Conservation (phyloP, 768 basidiomycete genomes). For the Gelatoporia subvermispora region DNA sequence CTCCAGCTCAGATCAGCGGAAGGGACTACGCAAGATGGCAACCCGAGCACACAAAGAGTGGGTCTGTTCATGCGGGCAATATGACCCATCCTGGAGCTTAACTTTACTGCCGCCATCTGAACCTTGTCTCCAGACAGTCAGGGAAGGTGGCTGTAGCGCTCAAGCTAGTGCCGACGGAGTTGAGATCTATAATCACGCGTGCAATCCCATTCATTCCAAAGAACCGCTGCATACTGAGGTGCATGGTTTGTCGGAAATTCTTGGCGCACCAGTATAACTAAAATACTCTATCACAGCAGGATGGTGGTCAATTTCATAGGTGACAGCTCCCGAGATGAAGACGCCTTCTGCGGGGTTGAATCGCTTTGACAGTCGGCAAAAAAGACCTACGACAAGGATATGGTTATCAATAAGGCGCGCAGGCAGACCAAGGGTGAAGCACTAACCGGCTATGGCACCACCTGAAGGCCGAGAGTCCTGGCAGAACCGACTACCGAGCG, state of each 20-base stretch:
- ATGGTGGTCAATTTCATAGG: too few relatives aligned
- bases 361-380: too few relatives aligned
- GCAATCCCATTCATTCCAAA: too few relatives aligned
- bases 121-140: conserved; percentile 14
- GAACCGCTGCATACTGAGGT: too few relatives aligned
- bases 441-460: conserved; percentile 64
- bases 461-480: conserved; percentile 82
- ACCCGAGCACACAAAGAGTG: conserved; percentile 21
- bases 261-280: too few relatives aligned
- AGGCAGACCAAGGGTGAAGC: background rate
- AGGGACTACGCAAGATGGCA: conserved; percentile 20
- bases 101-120: conserved; percentile 13
- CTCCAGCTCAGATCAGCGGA: conserved; percentile 19
- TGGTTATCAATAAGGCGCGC: too few relatives aligned
- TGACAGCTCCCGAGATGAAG: too few relatives aligned
- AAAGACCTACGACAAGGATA: too few relatives aligned
- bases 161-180: background rate
- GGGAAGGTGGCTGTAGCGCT: background rate
- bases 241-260: too few relatives aligned
- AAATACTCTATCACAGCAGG: too few relatives aligned
- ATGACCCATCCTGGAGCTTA: conserved; percentile 18
- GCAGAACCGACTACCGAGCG: conserved; percentile 88
- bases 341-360: too few relatives aligned
- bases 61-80: conserved; percentile 13
- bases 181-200: background rate